These are phyloP conservation scores for Populus hybrid DNA, from an alignment of 441 rosid genomes.

Conservation along the genomic window DNA sequence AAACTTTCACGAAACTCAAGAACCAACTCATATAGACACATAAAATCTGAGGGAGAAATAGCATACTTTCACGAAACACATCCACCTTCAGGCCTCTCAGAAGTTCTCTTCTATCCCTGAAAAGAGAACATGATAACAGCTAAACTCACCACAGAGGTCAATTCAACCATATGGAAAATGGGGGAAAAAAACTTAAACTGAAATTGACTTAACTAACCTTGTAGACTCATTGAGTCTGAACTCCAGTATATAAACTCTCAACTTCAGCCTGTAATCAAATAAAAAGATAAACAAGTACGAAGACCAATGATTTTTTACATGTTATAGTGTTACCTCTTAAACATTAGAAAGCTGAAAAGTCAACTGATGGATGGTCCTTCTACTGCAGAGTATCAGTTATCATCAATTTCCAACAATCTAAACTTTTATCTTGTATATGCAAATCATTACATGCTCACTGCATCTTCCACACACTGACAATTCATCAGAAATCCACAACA, in stretches of 20 bases:
- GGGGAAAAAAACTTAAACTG: neutral
- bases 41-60: neutral
- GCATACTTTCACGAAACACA: conserved; percentile 43
- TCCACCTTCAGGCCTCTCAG: conserved; percentile 51
- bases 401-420: conserved; percentile 4
- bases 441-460: neutral
- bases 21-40: neutral
- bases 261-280: conserved; percentile 48
- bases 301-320: neutral
- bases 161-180: conserved; percentile 1
- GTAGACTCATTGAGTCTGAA: conserved; percentile 54
- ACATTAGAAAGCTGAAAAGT: conserved; percentile 4
- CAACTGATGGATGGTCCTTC: neutral
- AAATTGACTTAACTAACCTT: conserved; percentile 43
- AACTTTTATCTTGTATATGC: conserved; percentile 1
- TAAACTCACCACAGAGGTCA: conserved; percentile 16
- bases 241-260: conserved; percentile 45
- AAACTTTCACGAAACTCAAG: neutral
- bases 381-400: neutral
- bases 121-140: conserved; percentile 19
- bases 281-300: neutral
- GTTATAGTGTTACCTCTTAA: neutral
- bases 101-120: conserved; percentile 60
- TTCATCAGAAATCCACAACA: neutral
- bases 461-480: neutral